Conservation (phyloP, 2,329 filamentous ascomycete species). For the Fusarium penzigii region DNA sequence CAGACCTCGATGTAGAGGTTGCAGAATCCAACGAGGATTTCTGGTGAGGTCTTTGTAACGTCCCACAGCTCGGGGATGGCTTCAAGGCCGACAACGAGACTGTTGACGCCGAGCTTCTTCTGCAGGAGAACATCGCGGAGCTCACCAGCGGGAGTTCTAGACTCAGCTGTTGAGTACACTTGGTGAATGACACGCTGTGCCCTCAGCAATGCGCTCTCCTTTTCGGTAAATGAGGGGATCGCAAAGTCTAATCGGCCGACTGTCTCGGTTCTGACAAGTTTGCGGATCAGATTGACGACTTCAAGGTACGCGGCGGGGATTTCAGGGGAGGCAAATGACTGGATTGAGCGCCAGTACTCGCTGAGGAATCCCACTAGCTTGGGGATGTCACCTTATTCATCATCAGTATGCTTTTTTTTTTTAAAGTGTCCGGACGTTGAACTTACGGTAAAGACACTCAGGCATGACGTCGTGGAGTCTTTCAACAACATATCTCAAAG, state of each 20-base stretch:
- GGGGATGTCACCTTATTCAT: conserved; percentile 31
- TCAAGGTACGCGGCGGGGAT: conserved; percentile 49
- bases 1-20: conserved; percentile 46
- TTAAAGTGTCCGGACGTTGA: not conserved
- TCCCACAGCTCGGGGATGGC: conserved; percentile 35
- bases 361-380: conserved; percentile 33
- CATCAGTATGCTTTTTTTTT: conserved; percentile 13
- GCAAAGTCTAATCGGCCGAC: conserved; percentile 22
- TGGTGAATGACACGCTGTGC: conserved; percentile 39
- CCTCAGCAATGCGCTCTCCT: conserved; percentile 41
- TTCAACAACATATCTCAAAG: conserved; percentile 58
- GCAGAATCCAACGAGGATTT: conserved; percentile 37
- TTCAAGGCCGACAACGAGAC: conserved; percentile 39
- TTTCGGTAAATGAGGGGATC: conserved; percentile 13
- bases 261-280: conserved; percentile 27
- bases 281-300: conserved; percentile 44
- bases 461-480: conserved; percentile 50
- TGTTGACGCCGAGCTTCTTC: conserved; percentile 33
- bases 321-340: conserved; percentile 39
- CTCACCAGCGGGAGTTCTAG: conserved; percentile 19
- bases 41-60: conserved; percentile 25
- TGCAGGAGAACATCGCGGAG: conserved; percentile 32
- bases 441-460: conserved; percentile 45
- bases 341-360: conserved; percentile 24
- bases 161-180: conserved; percentile 36